phyloP scores from a whole-genome alignment of 495 filamentous ascomycete species.

The Neurospora pannonica region DNA sequence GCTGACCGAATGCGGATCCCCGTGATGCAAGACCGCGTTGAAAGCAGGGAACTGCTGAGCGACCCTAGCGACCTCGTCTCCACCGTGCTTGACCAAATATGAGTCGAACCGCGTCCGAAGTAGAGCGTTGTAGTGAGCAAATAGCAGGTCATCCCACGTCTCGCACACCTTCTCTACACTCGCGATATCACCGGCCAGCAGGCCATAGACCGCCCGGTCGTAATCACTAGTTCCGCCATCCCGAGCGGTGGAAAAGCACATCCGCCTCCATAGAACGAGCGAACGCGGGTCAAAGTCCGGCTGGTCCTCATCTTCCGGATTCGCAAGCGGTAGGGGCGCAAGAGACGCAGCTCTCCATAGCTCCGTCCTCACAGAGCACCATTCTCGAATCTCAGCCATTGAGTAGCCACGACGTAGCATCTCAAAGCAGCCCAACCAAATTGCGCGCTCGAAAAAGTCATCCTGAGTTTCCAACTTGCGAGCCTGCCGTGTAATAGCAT shows the following conservation, averaged over 20 bases:
- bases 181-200: conserved; percentile 72
- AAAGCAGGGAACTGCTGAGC: conserved; percentile 40
- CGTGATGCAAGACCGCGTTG: conserved; percentile 41
- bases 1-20: conserved; percentile 39
- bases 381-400: conserved; percentile 65
- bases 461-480: conserved; percentile 68
- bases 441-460: conserved; percentile 71
- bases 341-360: conserved; percentile 73
- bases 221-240: conserved; percentile 60
- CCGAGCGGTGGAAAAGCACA: conserved; percentile 67
- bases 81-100: conserved; percentile 43
- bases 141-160: conserved; percentile 86
- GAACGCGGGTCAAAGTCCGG: conserved; percentile 36
- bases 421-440: conserved; percentile 84
- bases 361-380: conserved; percentile 70
- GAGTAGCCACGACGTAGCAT: conserved; percentile 70
- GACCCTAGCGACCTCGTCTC: conserved; percentile 28
- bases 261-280: conserved; percentile 64
- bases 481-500: conserved; percentile 71
- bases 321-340: conserved; percentile 43
- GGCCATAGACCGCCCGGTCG: conserved; percentile 81
- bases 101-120: conserved; percentile 60
- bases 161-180: conserved; percentile 67
- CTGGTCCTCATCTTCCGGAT: conserved; percentile 26
- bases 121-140: conserved; percentile 75